Conservation (phyloP, 2,329 filamentous ascomycete species). For the Tolypocladium album region DNA sequence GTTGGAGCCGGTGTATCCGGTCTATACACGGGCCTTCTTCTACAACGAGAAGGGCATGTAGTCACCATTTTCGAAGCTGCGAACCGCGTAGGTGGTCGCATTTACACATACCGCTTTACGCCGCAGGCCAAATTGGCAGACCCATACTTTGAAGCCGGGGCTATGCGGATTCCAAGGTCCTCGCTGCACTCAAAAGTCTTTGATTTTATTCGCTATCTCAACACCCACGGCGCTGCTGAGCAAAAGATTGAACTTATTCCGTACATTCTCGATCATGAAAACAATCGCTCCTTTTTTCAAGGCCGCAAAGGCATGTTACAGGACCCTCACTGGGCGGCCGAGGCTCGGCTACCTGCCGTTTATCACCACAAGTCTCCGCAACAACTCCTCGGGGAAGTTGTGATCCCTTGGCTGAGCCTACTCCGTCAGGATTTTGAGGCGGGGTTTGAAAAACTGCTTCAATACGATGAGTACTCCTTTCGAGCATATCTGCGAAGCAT, state of each 20-base stretch:
- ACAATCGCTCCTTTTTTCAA: not conserved
- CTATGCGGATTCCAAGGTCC: not conserved
- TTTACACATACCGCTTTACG: not conserved
- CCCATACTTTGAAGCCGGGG: not conserved
- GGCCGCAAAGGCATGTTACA: not conserved
- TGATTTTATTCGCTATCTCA: not conserved
- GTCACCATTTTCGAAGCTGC: not conserved
- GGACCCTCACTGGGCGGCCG: not conserved
- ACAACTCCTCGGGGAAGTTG: not conserved
- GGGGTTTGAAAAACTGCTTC: not conserved
- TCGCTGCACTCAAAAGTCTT: not conserved
- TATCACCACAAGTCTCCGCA: not conserved
- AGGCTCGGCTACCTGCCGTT: not conserved
- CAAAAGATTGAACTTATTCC: not conserved
- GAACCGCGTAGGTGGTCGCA: not conserved
- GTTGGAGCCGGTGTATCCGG: not conserved
- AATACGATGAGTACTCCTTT: not conserved
- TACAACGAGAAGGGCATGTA: not conserved
- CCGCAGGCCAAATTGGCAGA: not conserved
- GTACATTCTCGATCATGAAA: not conserved
- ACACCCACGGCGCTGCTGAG: not conserved
- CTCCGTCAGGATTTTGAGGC: not conserved
- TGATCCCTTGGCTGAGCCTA: not conserved
- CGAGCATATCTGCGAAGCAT: not conserved
- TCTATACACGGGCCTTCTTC: not conserved